phyloP scores from a whole-genome alignment of 306 rosid genomes.

The Crotalaria pallida region DNA sequence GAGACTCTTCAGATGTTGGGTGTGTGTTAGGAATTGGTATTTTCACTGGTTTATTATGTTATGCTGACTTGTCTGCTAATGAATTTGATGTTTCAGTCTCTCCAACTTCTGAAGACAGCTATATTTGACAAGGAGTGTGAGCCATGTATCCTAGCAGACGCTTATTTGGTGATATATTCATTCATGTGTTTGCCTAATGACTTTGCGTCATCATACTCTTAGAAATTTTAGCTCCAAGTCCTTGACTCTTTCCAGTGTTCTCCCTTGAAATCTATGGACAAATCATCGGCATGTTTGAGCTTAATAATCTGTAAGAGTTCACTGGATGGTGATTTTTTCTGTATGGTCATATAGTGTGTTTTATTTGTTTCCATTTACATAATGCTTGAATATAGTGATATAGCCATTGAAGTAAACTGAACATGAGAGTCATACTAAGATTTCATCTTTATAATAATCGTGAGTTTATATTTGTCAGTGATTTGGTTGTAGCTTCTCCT shows the following conservation, averaged over 20 bases:
- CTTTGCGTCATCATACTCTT: constrained; percentile 10
- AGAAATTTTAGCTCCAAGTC: constrained; percentile 19
- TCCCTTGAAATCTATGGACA: constrained; percentile 91
- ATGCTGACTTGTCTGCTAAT: constrained; percentile 18
- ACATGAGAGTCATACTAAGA: neutral
- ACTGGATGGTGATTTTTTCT: constrained; percentile 4
- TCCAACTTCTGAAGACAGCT: constrained; percentile 75
- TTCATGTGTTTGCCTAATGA: constrained; percentile 13
- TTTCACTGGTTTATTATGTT: neutral
- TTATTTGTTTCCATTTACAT: constrained; percentile 12
- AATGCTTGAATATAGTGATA: constrained; percentile 1
- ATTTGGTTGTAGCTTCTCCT: constrained; percentile 93
- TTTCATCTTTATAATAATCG: constrained; percentile 10
- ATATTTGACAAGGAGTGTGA: constrained; percentile 77
- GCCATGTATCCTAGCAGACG: constrained; percentile 72
- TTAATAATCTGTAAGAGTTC: constrained; percentile 82
- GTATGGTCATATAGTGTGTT: constrained; percentile 6
- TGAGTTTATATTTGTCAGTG: constrained; percentile 48
- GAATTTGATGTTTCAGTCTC: constrained; percentile 66
- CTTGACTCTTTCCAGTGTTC: constrained; percentile 72
- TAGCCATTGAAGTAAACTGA: constrained; percentile 5
- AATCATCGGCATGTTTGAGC: constrained; percentile 96
- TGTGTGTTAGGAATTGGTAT: neutral
- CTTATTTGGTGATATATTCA: constrained; percentile 17
- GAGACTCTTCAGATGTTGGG: constrained; percentile 26